Evolutionary conservation across 208 protist genomes (phyloP).

Genomic region (Zelonia costaricensis): DNA sequence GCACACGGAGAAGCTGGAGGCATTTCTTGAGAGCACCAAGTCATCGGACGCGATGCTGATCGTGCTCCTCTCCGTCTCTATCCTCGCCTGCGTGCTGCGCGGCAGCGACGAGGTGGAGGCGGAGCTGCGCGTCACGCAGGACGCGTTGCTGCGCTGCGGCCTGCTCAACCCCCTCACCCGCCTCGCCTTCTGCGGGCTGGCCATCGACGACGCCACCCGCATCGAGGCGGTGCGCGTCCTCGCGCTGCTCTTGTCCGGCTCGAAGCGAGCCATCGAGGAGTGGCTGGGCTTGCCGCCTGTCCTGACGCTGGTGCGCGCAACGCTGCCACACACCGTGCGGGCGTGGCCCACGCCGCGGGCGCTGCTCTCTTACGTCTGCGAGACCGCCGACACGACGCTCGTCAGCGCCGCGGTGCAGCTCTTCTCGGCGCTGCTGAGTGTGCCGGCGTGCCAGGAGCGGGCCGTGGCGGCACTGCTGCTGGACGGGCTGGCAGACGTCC

Average conservation of each 20-base stretch:
- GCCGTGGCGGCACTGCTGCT: constrained; percentile 17
- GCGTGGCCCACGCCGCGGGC: constrained; percentile 46
- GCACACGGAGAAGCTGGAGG: constrained; percentile 15
- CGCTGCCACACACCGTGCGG: constrained; percentile 16
- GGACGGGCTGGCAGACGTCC: constrained; percentile 20
- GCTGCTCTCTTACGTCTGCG: constrained; percentile 60
- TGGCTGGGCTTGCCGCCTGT: constrained; percentile 30
- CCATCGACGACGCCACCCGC: constrained; percentile 68
- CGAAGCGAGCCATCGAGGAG: constrained; percentile 41
- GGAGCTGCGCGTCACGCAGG: constrained; percentile 21
- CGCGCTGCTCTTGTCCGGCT: constrained; percentile 40
- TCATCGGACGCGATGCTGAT: constrained; percentile 12
- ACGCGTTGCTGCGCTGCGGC: constrained; percentile 50
- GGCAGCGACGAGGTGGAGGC: constrained; percentile 31
- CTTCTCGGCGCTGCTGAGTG: constrained; percentile 35
- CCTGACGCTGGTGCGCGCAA: constrained; percentile 21
- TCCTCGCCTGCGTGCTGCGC: constrained; percentile 59
- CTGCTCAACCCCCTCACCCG: constrained; percentile 49
- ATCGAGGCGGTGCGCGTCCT: constrained; percentile 78
- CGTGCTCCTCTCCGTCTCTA: constrained; percentile 53
- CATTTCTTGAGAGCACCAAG: constrained; percentile 8
- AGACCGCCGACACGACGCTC: constrained; percentile 51
- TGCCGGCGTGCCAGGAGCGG: constrained; percentile 18
- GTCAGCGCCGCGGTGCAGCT: constrained; percentile 52
- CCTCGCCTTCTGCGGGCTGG: constrained; percentile 61